A percentile compares a stretch with the other conserved stretches of the same genome.
Conservation (phyloP, 1,284 basidiomycete genomes). For the Pseudozyma pruni region DNA sequence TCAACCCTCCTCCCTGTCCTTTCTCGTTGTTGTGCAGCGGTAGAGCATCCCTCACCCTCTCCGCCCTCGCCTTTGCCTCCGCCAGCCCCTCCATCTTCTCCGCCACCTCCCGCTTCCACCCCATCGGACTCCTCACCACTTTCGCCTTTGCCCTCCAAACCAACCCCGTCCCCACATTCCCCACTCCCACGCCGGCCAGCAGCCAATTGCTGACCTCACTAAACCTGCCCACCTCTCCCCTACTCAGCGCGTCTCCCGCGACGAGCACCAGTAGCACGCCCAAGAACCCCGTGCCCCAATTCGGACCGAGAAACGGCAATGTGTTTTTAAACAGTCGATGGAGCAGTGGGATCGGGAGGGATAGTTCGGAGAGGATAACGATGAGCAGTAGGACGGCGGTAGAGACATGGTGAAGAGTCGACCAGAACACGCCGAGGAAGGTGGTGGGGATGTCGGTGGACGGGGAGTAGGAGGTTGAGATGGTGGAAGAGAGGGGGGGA, state of each 20-base stretch:
- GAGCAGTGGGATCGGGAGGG: constrained; percentile 27
- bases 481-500: constrained; percentile 1
- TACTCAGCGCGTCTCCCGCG: constrained; percentile 24
- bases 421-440: constrained; percentile 57
- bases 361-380: constrained; percentile 46
- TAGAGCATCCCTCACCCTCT: constrained; percentile 20
- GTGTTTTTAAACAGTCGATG: constrained; percentile 44
- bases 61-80: constrained; percentile 32
- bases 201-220: constrained; percentile 29
- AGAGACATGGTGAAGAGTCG: constrained; percentile 46
- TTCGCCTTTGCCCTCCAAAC: constrained; percentile 38
- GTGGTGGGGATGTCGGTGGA: constrained; percentile 53
- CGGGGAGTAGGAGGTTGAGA: constrained; percentile 21
- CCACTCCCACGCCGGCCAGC: constrained; percentile 24
- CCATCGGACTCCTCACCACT: constrained; percentile 24
- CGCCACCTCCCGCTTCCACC: constrained; percentile 35
- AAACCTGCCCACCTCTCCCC: constrained; percentile 15
- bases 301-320: constrained; percentile 49
- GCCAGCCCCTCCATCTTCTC: constrained; percentile 32
- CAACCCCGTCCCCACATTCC: constrained; percentile 25
- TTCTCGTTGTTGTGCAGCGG: constrained; percentile 6
- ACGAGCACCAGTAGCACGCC: constrained; percentile 48
- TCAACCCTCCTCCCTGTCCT: background rate
- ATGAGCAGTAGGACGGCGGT: constrained; percentile 21
- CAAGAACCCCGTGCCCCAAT: constrained; percentile 47